Conservation (phyloP, 2,329 filamentous ascomycete species). For the Chaetomiaceae sp. region DNA sequence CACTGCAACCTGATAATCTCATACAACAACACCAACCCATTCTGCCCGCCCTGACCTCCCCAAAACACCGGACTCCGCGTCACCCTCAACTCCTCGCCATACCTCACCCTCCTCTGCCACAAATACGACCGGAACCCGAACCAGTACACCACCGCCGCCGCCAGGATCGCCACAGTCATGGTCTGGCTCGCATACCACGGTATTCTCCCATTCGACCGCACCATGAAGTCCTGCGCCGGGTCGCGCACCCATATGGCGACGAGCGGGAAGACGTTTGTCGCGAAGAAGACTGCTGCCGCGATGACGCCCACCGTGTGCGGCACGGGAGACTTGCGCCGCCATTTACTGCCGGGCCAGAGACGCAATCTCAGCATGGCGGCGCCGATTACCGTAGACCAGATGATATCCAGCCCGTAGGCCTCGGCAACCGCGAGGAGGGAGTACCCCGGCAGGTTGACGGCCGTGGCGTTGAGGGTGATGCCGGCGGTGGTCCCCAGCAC, state of each 20-base stretch:
- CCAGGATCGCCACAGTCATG: conserved; percentile 8
- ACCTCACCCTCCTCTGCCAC: conserved; percentile 9
- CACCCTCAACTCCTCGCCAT: conserved; percentile 12
- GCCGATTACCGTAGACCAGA: conserved; percentile 19
- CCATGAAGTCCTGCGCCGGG: conserved; percentile 6
- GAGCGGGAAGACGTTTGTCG: conserved; percentile 12
- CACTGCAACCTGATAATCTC: conserved; percentile 21
- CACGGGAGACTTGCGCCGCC: conserved; percentile 16
- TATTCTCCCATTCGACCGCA: conserved; percentile 7
- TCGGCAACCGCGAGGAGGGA: conserved; percentile 13
- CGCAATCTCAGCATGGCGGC: conserved; percentile 15
- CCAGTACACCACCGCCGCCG: conserved; percentile 13
- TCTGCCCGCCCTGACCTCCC: neutral
- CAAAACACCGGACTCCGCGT: conserved; percentile 17
- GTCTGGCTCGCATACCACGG: conserved; percentile 17
- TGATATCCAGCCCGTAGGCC: conserved; percentile 18
- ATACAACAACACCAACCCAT: conserved; percentile 14
- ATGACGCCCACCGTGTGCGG: conserved; percentile 14
- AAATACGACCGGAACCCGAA: conserved; percentile 15
- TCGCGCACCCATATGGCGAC: conserved; percentile 18
- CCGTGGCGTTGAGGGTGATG: neutral
- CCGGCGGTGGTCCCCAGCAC: conserved; percentile 4
- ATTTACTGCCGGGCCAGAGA: conserved; percentile 14
- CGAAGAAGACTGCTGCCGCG: conserved; percentile 12
- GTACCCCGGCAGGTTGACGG: conserved; percentile 10